These are phyloP conservation scores for Pedinophyceae sp. DNA, from an alignment of 139 green algal genomes.

Conservation along the genomic window DNA sequence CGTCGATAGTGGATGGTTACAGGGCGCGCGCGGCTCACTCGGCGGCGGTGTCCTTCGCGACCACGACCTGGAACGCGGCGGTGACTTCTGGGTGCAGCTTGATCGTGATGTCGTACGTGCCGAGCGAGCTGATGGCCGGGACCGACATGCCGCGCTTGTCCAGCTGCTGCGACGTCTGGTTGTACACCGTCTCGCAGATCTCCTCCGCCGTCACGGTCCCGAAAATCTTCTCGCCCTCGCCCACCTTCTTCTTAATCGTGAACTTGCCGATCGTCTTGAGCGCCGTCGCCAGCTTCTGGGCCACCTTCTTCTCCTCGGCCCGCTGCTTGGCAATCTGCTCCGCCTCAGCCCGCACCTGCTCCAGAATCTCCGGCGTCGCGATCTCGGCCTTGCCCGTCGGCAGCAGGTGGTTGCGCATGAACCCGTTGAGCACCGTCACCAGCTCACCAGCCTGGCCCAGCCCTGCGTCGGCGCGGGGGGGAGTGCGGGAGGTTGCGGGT, in stretches of 20 bases:
- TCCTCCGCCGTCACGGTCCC: constrained; percentile 1
- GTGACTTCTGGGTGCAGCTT: constrained; percentile 4
- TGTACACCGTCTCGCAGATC: background rate
- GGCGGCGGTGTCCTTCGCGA: too few species aligned
- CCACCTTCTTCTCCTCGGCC: background rate
- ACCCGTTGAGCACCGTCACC: background rate
- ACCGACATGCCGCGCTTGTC: background rate
- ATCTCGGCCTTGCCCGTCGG: background rate
- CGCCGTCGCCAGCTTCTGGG: background rate
- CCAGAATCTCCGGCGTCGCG: background rate
- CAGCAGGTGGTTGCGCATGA: background rate
- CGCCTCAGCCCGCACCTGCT: background rate
- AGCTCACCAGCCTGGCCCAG: constrained; percentile 1
- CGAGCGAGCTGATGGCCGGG: background rate
- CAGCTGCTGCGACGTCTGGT: background rate
- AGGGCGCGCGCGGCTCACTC: too few species aligned
- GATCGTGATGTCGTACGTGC: background rate
- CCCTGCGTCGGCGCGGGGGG: background rate
- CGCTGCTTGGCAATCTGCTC: background rate
- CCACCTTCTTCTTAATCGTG: constrained; percentile 1
- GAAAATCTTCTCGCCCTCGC: background rate
- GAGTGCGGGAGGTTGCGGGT: too few species aligned
- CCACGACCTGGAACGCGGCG: background rate
- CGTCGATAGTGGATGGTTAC: too few species aligned
- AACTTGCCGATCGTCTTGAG: constrained; percentile 3